phyloP scores from a whole-genome alignment of 441 rosid genomes.

The Macaranga tanarius region DNA sequence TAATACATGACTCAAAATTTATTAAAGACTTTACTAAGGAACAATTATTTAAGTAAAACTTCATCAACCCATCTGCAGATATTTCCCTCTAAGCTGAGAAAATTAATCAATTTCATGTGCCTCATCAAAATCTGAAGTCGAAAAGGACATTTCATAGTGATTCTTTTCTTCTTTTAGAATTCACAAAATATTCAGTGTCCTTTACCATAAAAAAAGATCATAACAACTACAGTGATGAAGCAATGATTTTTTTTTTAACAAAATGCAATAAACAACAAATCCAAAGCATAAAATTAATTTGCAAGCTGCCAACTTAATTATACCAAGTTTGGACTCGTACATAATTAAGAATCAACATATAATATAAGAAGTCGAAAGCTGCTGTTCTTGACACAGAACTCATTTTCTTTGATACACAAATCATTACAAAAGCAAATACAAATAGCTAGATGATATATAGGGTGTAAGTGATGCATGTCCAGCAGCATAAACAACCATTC shows the following conservation, averaged over 20 bases:
- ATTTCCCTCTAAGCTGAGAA: too few species aligned
- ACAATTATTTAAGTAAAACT: neutral
- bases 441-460: slow-evolving; percentile 28
- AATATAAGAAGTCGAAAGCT: too few species aligned
- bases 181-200: neutral
- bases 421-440: slow-evolving; percentile 24
- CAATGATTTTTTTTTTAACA: neutral
- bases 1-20: too few species aligned
- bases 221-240: neutral
- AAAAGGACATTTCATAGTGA: neutral
- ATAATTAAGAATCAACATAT: neutral
- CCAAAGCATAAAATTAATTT: too few species aligned
- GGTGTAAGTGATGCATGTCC: slow-evolving; percentile 84
- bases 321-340: too few species aligned
- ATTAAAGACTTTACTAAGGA: too few species aligned
- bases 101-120: too few species aligned
- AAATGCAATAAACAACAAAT: neutral
- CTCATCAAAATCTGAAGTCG: neutral
- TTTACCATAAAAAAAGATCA: neutral
- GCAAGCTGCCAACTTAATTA: too few species aligned
- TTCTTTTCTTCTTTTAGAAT: neutral
- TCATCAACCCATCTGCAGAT: too few species aligned
- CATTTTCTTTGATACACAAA: slow-evolving; percentile 15
- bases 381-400: neutral
- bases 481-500: slow-evolving; percentile 33